Base-by-base conservation (phyloP, 2,329 filamentous ascomycete genomes). In the Cercospora zeina region DNA sequence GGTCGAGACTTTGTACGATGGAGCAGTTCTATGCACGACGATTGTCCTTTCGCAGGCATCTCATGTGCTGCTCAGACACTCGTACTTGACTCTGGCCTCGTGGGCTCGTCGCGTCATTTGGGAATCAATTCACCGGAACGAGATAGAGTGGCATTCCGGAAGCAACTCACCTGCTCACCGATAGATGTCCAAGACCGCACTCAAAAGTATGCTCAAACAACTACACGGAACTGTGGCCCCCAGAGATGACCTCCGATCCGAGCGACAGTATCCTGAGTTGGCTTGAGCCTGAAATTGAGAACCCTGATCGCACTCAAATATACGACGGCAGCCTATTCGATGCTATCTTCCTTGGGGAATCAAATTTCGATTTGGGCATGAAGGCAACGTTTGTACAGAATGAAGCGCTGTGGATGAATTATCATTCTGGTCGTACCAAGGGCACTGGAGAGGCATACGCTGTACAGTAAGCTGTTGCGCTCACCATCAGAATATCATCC, bases 321-420 rank as follows among this genome's bases (percentile, higher is more conserved):
- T 56, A 56, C 54, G 42, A 56, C 24, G 54, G 54, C 34, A 45
- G 54, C 36, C 19, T 56, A 8, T 56, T 56, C 21, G 54, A 56
- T 27, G 54, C 54, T n/a, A 56, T 56, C 9, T 56, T 56, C 14
- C 36, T 56, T 24, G 36, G 54, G 2, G 11, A 42, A 56, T 45
- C 36, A 10, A 56, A 42, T 27, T 56, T 56, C 21, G 54, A 56
- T 56, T 1, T n/a, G 6, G 54, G 36, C 14, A 56, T 56, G 36
- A 11, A 56, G 33, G 54, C 54, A 14, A 56, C 36, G 4, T 56
- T 56, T 13, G 54, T 56, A 16, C 54, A 56, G 24, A 56, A 56
- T 45, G 54, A 56, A 45, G 54, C 54, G 21, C 13, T 56, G 21
- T 56, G 36, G 54, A 45, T 56, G 34, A 56, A 56, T 27, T 45